Evolutionary conservation across 2,329 filamentous ascomycete genomes (phyloP), one percentile per base, ranked within the genome.

Genomic region (Peltaster fructicola): DNA sequence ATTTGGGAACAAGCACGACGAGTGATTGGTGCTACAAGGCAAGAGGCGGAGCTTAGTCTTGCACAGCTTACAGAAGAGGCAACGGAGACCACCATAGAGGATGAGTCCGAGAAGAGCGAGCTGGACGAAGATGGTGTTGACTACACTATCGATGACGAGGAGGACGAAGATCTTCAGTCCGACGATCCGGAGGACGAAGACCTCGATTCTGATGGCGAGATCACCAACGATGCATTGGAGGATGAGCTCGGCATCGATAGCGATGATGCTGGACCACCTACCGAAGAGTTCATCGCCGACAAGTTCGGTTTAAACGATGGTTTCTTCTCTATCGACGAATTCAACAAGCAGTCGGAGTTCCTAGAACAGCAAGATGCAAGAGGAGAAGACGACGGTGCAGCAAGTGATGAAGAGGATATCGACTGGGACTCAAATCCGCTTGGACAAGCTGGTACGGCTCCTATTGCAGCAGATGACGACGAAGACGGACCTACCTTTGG

Each of bases 241-340:
- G 54, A 57, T 2, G 54, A 56, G 1, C 48, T 52, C 0, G 57
- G 58, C 0, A 22, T 38, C 14, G 37, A 43, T 16, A 36, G 32
- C 14, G 37, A 39, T 14, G 41, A 43, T 16, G 55, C 61, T 3
- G 61, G 63, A 11, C 54, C 59, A 21, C 48, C 56, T 4, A 50
- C 54, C 1, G 63, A 64, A 23, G 64, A 66, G 18, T 73, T 74
- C 31, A 56, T 70, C 6, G 61, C 73, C 38, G 82, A 95, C 43
- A 71, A 72, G 4, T 64, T 88, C 44, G 81, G 82, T 5, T 67
- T 98, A 15, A 95, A 98, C 43, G 88, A 98, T 45, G 85, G 82
- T 4, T 98, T 98, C 57, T 98, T 98, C 56, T 91, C 81, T 9
- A 85, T 98, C 41, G 84, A 95, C 42, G 73, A 90, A 31, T 98